These are phyloP conservation scores for Hyaloscypha hepaticicola DNA, from an alignment of 495 filamentous ascomycete species.

Conservation along the genomic window DNA sequence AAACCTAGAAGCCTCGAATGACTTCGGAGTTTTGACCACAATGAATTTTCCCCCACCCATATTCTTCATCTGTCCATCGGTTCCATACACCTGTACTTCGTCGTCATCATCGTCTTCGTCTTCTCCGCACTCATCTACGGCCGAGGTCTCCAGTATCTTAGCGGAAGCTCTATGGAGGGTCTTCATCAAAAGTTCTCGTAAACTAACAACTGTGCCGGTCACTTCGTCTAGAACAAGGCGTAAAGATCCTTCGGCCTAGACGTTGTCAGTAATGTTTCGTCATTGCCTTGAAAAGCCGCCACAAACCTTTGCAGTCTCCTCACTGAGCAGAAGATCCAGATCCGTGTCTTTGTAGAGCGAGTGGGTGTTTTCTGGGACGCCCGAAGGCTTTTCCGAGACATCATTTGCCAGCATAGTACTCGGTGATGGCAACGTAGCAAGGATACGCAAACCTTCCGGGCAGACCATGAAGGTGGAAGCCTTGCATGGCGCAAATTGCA, in stretches of 20 bases:
- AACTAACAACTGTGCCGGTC: background rate
- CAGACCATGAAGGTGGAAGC: background rate
- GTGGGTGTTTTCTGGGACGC: background rate
- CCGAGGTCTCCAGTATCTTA: background rate
- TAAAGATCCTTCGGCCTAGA: conserved; percentile 5
- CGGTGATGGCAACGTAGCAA: background rate
- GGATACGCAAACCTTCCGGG: background rate
- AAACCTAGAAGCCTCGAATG: background rate
- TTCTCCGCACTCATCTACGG: background rate
- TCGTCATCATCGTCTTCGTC: background rate
- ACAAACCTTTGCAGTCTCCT: conserved; percentile 17
- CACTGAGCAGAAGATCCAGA: conserved; percentile 15
- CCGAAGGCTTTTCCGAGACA: background rate
- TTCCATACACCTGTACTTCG: background rate
- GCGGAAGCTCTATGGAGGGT: conserved; percentile 2
- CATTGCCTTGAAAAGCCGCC: background rate
- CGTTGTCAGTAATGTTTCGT: background rate
- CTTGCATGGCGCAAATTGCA: background rate
- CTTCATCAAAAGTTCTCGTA: conserved; percentile 11
- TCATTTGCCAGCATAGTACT: background rate
- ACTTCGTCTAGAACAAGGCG: conserved; percentile 14
- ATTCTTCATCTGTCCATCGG: background rate
- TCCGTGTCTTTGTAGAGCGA: conserved; percentile 7
- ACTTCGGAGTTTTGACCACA: background rate
- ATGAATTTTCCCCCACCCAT: background rate